Evolutionary conservation across 129 eudicot species (phyloP).

Genomic region (Lonicera japonica): DNA sequence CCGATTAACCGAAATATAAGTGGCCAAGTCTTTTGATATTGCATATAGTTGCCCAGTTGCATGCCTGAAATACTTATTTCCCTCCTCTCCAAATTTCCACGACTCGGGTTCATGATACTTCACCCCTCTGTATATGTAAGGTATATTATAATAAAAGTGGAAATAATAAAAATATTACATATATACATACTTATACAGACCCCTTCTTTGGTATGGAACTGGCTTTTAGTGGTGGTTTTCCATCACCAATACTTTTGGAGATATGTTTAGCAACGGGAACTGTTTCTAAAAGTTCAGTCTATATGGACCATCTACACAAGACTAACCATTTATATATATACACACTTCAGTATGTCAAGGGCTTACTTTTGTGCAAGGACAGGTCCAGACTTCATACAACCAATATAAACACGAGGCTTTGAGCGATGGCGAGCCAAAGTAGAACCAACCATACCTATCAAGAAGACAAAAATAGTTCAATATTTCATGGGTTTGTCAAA

Average conservation of each 20-base stretch:
- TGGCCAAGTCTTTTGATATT: conserved; percentile 79
- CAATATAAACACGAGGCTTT: conserved; percentile 71
- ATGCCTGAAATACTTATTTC: conserved; percentile 87
- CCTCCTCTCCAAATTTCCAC: conserved; percentile 97
- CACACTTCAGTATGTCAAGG: neutral
- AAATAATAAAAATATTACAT: too few species aligned
- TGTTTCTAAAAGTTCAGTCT: too few species aligned
- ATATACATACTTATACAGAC: too few species aligned
- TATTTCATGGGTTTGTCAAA: too few species aligned
- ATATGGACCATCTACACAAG: too few species aligned
- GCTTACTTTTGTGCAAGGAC: conserved; percentile 78
- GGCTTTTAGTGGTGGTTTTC: too few species aligned
- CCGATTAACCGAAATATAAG: conserved; percentile 77
- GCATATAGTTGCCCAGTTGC: conserved; percentile 92
- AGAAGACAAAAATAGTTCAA: neutral
- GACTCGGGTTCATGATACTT: conserved; percentile 93
- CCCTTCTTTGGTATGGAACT: too few species aligned
- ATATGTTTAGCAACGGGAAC: too few species aligned
- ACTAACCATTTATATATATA: too few species aligned
- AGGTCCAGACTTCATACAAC: conserved; percentile 96
- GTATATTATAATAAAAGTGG: neutral
- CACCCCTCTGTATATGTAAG: conserved; percentile 43
- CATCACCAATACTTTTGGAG: too few species aligned
- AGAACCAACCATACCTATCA: conserved; percentile 64
- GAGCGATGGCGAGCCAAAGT: conserved; percentile 65